phyloP scores from a whole-genome alignment of 2,329 filamentous ascomycete species.

The Fusarium sp. region DNA sequence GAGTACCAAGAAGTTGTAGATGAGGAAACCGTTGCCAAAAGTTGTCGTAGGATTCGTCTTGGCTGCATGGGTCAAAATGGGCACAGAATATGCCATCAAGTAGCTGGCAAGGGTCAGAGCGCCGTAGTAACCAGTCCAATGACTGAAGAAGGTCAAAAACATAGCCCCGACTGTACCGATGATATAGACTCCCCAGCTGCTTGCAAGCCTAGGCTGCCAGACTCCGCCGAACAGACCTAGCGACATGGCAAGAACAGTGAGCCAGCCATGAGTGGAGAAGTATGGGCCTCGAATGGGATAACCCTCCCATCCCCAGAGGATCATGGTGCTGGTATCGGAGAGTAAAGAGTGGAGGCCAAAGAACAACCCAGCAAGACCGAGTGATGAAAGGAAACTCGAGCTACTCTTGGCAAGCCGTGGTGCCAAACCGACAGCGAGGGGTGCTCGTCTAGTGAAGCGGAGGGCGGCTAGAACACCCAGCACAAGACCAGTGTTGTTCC shows the following conservation, averaged over 20 bases:
- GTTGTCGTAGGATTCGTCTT: slow-evolving; percentile 79
- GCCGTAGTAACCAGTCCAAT: slow-evolving; percentile 93
- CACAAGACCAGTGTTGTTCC: slow-evolving; percentile 84
- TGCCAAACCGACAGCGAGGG: slow-evolving; percentile 54
- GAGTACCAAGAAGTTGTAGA: slow-evolving; percentile 95
- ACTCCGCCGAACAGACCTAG: slow-evolving; percentile 80
- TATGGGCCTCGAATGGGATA: slow-evolving; percentile 90
- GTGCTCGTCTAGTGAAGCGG: slow-evolving; percentile 75
- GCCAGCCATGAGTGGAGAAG: slow-evolving; percentile 87
- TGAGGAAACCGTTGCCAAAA: slow-evolving; percentile 87
- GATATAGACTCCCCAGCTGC: slow-evolving; percentile 82
- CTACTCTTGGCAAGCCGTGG: slow-evolving; percentile 60
- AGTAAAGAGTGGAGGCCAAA: slow-evolving; percentile 93
- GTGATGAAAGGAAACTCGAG: slow-evolving; percentile 74
- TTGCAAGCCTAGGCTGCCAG: slow-evolving; percentile 73
- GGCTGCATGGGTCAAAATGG: slow-evolving; percentile 78
- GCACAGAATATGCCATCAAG: slow-evolving; percentile 80
- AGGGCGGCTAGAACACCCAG: slow-evolving; percentile 80
- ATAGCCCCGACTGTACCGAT: slow-evolving; percentile 82
- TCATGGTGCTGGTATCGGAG: slow-evolving; percentile 98
- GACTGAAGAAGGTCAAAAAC: slow-evolving; percentile 76
- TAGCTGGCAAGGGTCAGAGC: slow-evolving; percentile 80
- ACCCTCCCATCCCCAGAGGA: slow-evolving; percentile 97
- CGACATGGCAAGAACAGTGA: slow-evolving; percentile 89
- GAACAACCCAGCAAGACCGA: slow-evolving; percentile 84